These are phyloP conservation scores for Pleurotus giganteus DNA, from an alignment of 768 basidiomycete species.

Conservation along the genomic window DNA sequence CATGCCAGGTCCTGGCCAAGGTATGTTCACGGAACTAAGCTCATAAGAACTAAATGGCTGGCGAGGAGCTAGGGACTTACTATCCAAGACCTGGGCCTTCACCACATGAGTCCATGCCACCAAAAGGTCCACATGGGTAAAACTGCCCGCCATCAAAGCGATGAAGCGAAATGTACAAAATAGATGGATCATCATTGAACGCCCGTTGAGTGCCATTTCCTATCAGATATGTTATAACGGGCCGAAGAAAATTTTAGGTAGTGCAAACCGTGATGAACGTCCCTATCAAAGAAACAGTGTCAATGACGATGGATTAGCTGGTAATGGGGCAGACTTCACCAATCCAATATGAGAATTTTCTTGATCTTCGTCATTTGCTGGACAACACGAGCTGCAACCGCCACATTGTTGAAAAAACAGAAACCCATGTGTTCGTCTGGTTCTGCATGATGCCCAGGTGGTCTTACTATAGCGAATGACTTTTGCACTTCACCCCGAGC, in stretches of 20 bases:
- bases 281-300: conserved; percentile 51
- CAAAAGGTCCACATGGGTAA: conserved; percentile 92
- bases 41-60: conserved; percentile 11
- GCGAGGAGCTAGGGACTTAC: conserved; percentile 45
- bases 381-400: conserved; percentile 84
- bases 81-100: conserved; percentile 81
- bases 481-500: conserved; percentile 79
- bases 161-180: conserved; percentile 93
- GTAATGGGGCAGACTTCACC: conserved; percentile 50
- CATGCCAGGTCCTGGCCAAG: conserved; percentile 89
- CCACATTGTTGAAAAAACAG: conserved; percentile 99
- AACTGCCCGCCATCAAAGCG: conserved; percentile 90
- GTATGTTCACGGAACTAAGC: conserved; percentile 88
- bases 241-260: background rate
- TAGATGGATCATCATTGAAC: conserved; percentile 88
- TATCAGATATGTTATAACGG: conserved; percentile 25
- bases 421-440: conserved; percentile 99
- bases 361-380: conserved; percentile 68
- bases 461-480: conserved; percentile 92
- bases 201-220: conserved; percentile 98
- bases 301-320: conserved; percentile 6
- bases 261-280: conserved; percentile 83
- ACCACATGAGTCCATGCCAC: conserved; percentile 82
- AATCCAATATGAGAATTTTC: conserved; percentile 90
- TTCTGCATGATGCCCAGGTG: conserved; percentile 98